Evolutionary conservation across 2,329 filamentous ascomycete genomes (phyloP), one percentile per base, ranked within the genome.

Genomic region (Coniosporium tulheliwenetii): DNA sequence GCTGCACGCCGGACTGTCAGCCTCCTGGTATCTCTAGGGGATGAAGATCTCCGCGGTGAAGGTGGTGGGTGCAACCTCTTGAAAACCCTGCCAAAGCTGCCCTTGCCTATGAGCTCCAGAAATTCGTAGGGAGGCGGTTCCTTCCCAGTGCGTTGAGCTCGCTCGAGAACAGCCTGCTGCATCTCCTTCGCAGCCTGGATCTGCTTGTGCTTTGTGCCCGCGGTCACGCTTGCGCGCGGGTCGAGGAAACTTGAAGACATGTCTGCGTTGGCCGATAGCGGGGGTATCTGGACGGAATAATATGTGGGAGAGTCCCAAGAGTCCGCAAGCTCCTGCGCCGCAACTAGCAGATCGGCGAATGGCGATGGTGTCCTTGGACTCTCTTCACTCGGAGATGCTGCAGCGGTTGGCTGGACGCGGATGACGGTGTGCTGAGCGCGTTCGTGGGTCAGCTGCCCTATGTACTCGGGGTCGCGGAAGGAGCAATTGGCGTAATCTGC

Each of bases 71-170:
- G 19, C 19, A 26, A 26, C 58, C 64, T 78, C 57, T 81, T 84
- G 61, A 82, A 85, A 12, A 85, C 81, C 31, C 79, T 72, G 2
- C 81, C 81, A 53, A 80, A 85, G 45, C 74, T 77, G 36, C 81
- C 81, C 54, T 85, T 85, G 42, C 81, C 81, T 48, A 84, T 84
- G 41, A 85, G 65, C 56, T 85, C 80, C 10, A 72, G 66, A 31
- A 85, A 74, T n/a, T 70, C 69, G 48, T 84, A 85, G 10, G 69
- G 70, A 1, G 80, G 81, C 4, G 72, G 65, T 19, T 75, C 69
- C 43, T 75, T 73, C 33, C 74, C 73, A 30, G 65, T 62, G 42
- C 73, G 74, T 42, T 66, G 66, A 47, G 76, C 78, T 44, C 75
- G 67, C 47, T 81, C 77, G 38, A 72, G 63, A 26, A 84, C 75